Evolutionary conservation across 148 eudicot genomes (phyloP), one percentile per base, ranked within the genome.

Genomic region (Camellia granthamiana): DNA sequence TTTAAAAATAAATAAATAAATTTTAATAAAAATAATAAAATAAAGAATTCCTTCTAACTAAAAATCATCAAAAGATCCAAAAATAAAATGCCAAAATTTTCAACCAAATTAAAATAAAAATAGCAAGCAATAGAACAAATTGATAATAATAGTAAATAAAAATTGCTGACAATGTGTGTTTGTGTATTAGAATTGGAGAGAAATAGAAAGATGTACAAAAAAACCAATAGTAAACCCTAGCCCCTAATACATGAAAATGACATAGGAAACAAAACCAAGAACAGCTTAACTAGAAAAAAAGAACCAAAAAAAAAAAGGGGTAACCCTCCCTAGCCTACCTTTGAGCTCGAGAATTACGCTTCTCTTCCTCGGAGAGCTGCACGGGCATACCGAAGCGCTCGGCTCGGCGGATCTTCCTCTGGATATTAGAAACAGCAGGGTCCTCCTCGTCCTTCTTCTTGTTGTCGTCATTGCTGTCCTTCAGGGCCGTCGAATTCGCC

Each of bases 371-470:
- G 6, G 97, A 91, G 41, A 94, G 76, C 73, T 89, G 83, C n/a
- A 94, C 91, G 18, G 98, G 90, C 82, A 89, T 83, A 19, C 98
- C 98, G 68, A 94, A 94, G 38, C 98, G 84, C 81, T 94, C 98
- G 11, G 98, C 98, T 30, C 98, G 82, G 72, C 87, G 88, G 77
- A 87, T 81, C 90, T 92, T 93, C 93, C 83, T 93, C 88, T 88
- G 86, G 51, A 83, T 77, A 81, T 77, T 84, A 60, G 86, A 72
- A 30, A 74, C 84, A 2, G 85, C 19, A 4, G 49, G 84, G 65
- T 65, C 82, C 38, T 38, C 19, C 6, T 56, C 86, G 65, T 65
- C 82, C 38, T 38, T 83, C 47, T 63, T 71, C 72, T 12, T 52
- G 30, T 10, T 75, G 69, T 61, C 58, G 51, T 30, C 38, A 30